Evolutionary conservation across 2,329 filamentous ascomycete genomes (phyloP).

Genomic region (Talaromyces islandicus): DNA sequence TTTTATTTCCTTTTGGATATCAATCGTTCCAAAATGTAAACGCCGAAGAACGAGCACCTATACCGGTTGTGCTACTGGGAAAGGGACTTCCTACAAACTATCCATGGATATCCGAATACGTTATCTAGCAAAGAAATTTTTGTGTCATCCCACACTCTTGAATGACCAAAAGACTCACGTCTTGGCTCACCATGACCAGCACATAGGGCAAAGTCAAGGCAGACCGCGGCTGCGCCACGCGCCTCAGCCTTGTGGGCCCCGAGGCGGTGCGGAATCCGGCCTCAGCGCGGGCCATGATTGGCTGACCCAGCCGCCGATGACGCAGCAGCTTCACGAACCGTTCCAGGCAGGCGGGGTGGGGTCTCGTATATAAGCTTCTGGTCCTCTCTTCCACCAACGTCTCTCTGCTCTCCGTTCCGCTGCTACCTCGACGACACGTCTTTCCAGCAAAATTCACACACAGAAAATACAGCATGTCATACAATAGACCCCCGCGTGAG

Average conservation of each 20-base stretch:
- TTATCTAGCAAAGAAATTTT: too few species aligned
- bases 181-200: too few species aligned
- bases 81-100: too few species aligned
- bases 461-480: constrained; percentile 1
- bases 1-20: too few species aligned
- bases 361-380: neutral
- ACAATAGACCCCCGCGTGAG: constrained; percentile 11
- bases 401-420: neutral
- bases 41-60: too few species aligned
- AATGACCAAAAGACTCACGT: too few species aligned
- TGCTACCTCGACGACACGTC: neutral
- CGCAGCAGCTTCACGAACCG: neutral
- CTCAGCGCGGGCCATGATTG: neutral
- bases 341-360: neutral
- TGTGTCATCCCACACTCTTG: too few species aligned
- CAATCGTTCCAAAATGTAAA: too few species aligned
- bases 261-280: neutral
- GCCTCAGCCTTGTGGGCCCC: neutral
- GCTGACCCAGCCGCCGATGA: neutral
- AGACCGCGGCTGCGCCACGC: neutral
- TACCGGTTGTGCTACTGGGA: too few species aligned
- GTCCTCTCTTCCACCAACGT: neutral
- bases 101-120: too few species aligned
- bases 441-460: neutral
- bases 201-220: neutral